Conservation (phyloP, 495 filamentous ascomycete genomes). For the Lasiosphaeria hispida region DNA sequence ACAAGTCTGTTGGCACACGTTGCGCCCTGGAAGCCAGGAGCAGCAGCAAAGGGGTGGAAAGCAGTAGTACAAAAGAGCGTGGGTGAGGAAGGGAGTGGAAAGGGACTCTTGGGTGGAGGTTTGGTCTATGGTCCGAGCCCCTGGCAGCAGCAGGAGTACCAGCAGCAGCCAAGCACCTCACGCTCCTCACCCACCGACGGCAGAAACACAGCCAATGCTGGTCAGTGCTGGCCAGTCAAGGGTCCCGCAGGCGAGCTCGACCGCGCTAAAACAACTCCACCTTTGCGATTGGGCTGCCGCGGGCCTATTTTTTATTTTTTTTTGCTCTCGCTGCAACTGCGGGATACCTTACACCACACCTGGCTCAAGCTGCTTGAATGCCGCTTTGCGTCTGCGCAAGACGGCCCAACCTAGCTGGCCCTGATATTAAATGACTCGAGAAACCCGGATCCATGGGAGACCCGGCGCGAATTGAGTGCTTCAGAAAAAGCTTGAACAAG, state of each 20-base stretch:
- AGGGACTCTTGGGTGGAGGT: slow-evolving; percentile 37
- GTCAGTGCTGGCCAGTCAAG: slow-evolving; percentile 22
- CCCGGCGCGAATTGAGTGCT: background rate
- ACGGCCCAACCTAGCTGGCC: background rate
- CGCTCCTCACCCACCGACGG: slow-evolving; percentile 17
- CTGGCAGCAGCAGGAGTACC: slow-evolving; percentile 16
- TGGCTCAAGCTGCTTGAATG: slow-evolving; percentile 7
- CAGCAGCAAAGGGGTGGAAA: slow-evolving; percentile 29
- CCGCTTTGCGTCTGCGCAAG: background rate
- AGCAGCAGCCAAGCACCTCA: slow-evolving; percentile 2
- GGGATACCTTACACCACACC: background rate
- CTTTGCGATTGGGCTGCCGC: slow-evolving; percentile 31
- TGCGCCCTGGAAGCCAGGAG: slow-evolving; percentile 41
- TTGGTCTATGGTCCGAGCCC: slow-evolving; percentile 31
- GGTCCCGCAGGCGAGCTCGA: slow-evolving; percentile 22
- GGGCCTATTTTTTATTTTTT: slow-evolving; percentile 15
- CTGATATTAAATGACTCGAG: slow-evolving; percentile 1
- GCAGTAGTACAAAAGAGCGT: slow-evolving; percentile 37
- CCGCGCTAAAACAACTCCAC: slow-evolving; percentile 30
- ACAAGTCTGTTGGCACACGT: slow-evolving; percentile 34
- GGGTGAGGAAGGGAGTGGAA: slow-evolving; percentile 29
- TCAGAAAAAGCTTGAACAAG: no score
- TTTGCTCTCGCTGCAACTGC: background rate
- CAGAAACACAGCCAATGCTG: slow-evolving; percentile 23
- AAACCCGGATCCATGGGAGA: background rate